Evolutionary conservation across 1,139 yeast genomes (phyloP).

Genomic region (Pichia sp.): DNA sequence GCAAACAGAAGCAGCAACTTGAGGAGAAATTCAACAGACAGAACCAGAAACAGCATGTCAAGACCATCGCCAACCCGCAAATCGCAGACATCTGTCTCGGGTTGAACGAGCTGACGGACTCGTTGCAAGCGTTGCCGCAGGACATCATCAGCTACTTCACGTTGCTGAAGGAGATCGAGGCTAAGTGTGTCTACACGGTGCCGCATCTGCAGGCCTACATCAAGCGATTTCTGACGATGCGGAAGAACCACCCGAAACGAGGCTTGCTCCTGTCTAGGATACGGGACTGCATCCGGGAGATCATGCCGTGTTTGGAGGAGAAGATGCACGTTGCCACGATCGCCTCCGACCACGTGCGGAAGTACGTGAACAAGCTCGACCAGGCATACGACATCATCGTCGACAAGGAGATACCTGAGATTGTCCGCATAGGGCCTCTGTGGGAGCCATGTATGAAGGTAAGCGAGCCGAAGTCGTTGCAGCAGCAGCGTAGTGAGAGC

Average conservation of each 20-base stretch:
- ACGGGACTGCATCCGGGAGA: conserved; percentile 50
- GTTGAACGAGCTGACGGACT: conserved; percentile 85
- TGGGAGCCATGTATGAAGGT: conserved; percentile 87
- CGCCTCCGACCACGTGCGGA: conserved; percentile 73
- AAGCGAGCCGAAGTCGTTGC: conserved; percentile 54
- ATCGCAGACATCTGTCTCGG: conserved; percentile 64
- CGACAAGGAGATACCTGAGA: conserved; percentile 71
- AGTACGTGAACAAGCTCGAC: conserved; percentile 70
- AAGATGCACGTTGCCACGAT: conserved; percentile 96
- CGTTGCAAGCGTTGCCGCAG: conserved; percentile 83
- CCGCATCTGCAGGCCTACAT: conserved; percentile 65
- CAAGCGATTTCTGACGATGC: conserved; percentile 50
- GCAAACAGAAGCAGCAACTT: conserved; percentile 23
- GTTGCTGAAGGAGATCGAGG: conserved; percentile 85
- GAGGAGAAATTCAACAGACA: conserved; percentile 19
- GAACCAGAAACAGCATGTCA: conserved; percentile 8
- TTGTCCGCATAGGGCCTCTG: conserved; percentile 62
- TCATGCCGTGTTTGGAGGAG: conserved; percentile 91
- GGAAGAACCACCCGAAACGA: conserved; percentile 35
- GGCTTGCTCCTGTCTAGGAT: conserved; percentile 35
- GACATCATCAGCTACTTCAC: conserved; percentile 86
- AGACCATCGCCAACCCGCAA: conserved; percentile 11
- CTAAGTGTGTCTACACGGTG: conserved; percentile 76
- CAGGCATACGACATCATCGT: conserved; percentile 73
- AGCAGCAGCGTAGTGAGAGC: conserved; percentile 71